Base-by-base conservation (phyloP, 1,284 basidiomycete genomes). In the Cystobasidium pallidum region DNA sequence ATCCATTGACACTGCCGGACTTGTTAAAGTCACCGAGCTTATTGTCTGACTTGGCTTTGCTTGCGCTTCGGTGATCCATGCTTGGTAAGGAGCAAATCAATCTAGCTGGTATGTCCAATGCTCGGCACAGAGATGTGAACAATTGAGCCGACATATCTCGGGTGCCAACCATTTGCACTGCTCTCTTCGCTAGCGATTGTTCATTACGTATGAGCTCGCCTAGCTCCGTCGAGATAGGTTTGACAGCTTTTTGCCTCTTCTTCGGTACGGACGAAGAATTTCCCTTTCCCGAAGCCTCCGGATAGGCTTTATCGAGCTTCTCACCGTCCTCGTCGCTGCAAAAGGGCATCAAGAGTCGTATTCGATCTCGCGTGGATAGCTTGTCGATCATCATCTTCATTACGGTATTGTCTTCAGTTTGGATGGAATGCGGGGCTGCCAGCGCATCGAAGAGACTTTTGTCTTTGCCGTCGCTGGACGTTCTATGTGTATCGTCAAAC, bases 51-150 rank as follows among this genome's bases (percentile, higher is more conserved):
- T 1, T 51, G 73, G 76, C 51, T 73, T 78, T 77, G 80, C 83
- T 73, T 80, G 83, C 26, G 82, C 83, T 68, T 15, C 75, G 59
- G 73, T 76, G 77, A 47, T 78, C 77, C 15, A 97, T 88, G 66
- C 91, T 89, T 81, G 99, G 95, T 47, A 98, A 80, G 77, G 92
- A 95, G 73, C 91, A 88, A 17, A 98, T 90, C 47, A 99, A 84
- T 30, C 96, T 85, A 1, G 92, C 87, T 0, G 94, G 94, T 24
- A 99, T 88, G 15, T 89, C 90, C 10, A 97, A 84, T 3, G 89
- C 90, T 19, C 96, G 86, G 79, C 93, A 94, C 0, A 97, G 83
- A 0, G 91, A 88, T 11, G 93, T 95, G 79, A 98, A 98, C 6
- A 99, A 85, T 78, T 95, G 92, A 0, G 92, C 90, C 73, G 91